Evolutionary conservation across 2,329 filamentous ascomycete species (phyloP).

Genomic region (Fusarium sp.): DNA sequence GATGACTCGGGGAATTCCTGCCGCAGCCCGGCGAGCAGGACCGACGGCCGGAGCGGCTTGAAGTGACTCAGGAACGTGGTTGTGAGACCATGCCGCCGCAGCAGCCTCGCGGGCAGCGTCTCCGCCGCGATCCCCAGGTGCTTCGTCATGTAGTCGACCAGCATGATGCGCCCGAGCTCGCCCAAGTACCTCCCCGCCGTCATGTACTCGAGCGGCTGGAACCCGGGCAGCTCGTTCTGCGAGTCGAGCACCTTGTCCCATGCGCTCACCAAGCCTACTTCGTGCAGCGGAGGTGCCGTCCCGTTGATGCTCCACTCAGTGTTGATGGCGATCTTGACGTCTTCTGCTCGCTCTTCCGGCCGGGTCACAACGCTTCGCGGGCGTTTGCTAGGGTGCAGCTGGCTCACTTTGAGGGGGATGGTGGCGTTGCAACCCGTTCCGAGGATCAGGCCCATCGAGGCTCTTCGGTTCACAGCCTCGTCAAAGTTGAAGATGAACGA

Average conservation of each 20-base stretch:
- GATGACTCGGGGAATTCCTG: constrained; percentile 64
- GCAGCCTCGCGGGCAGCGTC: constrained; percentile 66
- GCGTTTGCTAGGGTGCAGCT: constrained; percentile 73
- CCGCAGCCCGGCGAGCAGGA: constrained; percentile 61
- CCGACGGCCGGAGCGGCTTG: constrained; percentile 62
- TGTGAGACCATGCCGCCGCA: constrained; percentile 71
- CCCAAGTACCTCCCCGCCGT: constrained; percentile 82
- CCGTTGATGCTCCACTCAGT: constrained; percentile 88
- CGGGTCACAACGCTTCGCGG: constrained; percentile 62
- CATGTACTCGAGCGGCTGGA: constrained; percentile 89
- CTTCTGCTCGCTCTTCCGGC: constrained; percentile 57
- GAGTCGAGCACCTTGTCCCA: constrained; percentile 79
- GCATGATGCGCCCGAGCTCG: constrained; percentile 78
- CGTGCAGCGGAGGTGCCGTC: constrained; percentile 73
- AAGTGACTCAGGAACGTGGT: constrained; percentile 81
- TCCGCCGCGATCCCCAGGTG: constrained; percentile 54
- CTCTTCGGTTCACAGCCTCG: constrained; percentile 69
- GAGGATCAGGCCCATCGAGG: constrained; percentile 83
- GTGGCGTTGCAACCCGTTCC: constrained; percentile 87
- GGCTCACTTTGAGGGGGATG: constrained; percentile 74
- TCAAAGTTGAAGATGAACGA: constrained; percentile 81
- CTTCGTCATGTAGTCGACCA: constrained; percentile 72
- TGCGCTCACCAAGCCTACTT: constrained; percentile 71
- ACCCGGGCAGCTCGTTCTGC: constrained; percentile 77
- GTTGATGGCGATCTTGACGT: constrained; percentile 80